Conservation (phyloP, 305 asterid genomes). For the Monarda citriodora region DNA sequence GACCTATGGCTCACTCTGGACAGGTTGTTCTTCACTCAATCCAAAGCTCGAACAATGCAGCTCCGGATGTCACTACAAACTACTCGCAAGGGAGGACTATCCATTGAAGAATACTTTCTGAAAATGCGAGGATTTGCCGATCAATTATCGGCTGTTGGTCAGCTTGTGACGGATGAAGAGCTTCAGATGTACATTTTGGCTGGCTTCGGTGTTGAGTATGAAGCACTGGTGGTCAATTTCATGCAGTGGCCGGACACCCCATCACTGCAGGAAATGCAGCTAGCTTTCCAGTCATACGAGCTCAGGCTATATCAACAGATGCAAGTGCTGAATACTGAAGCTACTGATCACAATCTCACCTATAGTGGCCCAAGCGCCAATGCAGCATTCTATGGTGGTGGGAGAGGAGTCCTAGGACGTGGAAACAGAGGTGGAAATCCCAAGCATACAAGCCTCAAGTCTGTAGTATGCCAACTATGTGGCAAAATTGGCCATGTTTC, state of each 20-base stretch:
- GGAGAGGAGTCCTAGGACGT: no score
- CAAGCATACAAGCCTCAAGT: no score
- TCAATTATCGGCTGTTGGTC: not conserved
- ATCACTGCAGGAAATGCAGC: not conserved
- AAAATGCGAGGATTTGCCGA: not conserved
- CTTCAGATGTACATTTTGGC: not conserved
- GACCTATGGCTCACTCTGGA: no score
- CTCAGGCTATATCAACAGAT: not conserved
- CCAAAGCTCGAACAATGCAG: not conserved
- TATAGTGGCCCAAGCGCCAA: no score
- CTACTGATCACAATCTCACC: no score
- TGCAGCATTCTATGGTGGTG: not conserved
- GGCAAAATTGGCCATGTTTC: not conserved
- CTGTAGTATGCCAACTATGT: no score
- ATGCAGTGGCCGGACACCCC: accelerated
- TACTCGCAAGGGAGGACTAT: not conserved
- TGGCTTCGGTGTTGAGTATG: not conserved
- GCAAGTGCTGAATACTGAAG: no score
- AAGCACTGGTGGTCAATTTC: not conserved
- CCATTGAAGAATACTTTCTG: not conserved
- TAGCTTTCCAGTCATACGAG: not conserved
- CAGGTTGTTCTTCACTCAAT: no score
- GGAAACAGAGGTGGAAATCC: no score
- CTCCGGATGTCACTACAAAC: not conserved
- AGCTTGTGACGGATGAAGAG: not conserved